Evolutionary conservation across 176 grass and related monocot genomes (phyloP), one percentile per base, ranked within the genome.

Genomic region (Avena atlantica): DNA sequence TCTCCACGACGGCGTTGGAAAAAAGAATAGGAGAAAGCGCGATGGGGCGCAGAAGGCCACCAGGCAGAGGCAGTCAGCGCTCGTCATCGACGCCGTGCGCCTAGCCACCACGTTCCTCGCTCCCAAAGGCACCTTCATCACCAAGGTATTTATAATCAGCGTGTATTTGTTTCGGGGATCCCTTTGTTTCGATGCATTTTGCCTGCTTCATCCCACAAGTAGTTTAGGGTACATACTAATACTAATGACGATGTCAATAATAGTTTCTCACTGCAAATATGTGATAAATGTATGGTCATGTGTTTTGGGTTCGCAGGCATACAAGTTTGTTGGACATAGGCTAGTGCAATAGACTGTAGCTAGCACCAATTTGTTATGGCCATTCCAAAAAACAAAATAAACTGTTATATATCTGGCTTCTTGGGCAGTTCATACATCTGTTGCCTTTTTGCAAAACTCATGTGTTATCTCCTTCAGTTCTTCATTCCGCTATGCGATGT

Each of bases 91-190:
- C 21, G 90, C 93, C 0, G 20, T 95, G 6, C 86, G 89, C 73
- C 88, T 98, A 5, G 91, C 93, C 31, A 93, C 93, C 1, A 90
- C 87, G 85, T 95, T 98, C 78, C 88, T 98, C 27, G 86, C 91
- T 24, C 95, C 93, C 12, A 93, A 89, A 74, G 93, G 95, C 7
- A 87, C 91, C 53, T 93, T 98, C 37, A 87, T 98, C 68, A 95
- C 93, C 19, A 98, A 98, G 91, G 95, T 93, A 70, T n/a, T n/a
- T 81, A 31, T 31, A 31, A 2, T 9, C 8, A 40, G 56, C 49
- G 23, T 13, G 60, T 12, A 5, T 31, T 63, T 63, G 21, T 9
- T 50, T 50, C 2, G 49, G 8, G 29, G 29, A 31, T 31, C 29
- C 29, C 29, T 31, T 31, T 31, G 10, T 63, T 63, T 63, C 9